Percentiles rank a stretch among this genome's conserved stretches.
phyloP scores from a whole-genome alignment of 2,329 filamentous ascomycete genomes.

The Capronia americana region DNA sequence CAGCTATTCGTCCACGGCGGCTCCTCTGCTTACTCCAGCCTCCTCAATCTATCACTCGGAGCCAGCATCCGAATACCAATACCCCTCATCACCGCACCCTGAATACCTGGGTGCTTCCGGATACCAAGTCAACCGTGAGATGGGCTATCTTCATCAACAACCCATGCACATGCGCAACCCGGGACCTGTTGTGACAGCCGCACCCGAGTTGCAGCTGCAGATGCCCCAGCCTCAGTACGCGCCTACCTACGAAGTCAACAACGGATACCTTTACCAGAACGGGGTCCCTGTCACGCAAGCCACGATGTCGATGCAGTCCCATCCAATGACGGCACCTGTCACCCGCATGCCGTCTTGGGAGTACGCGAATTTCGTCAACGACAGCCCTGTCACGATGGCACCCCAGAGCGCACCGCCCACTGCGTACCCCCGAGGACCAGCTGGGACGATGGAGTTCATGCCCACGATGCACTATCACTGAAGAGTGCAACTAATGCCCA shows the following conservation, averaged over 20 bases:
- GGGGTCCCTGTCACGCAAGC: conserved; percentile 32
- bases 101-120: conserved; percentile 38
- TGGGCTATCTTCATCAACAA: conserved; percentile 27
- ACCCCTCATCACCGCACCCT: conserved; percentile 54
- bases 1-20: conserved; percentile 71
- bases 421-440: conserved; percentile 33
- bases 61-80: conserved; percentile 56
- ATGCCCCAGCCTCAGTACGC: conserved; percentile 29
- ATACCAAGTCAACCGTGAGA: conserved; percentile 23
- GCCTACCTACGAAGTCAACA: conserved; percentile 30
- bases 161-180: conserved; percentile 22
- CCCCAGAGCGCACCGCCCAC: conserved; percentile 39
- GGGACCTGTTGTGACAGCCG: conserved; percentile 29
- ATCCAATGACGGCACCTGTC: conserved; percentile 43
- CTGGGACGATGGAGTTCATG: conserved; percentile 33
- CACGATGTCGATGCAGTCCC: conserved; percentile 30
- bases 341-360: conserved; percentile 48
- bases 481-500: conserved; percentile 21
- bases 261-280: conserved; percentile 32
- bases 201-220: conserved; percentile 37
- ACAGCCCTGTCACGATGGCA: conserved; percentile 42
- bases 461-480: conserved; percentile 34
- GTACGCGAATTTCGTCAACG: conserved; percentile 44
- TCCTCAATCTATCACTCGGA: conserved; percentile 51
- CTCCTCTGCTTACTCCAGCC: conserved; percentile 50